phyloP scores from a whole-genome alignment of 257 asterid genomes.

The Voacanga thouarsii region DNA sequence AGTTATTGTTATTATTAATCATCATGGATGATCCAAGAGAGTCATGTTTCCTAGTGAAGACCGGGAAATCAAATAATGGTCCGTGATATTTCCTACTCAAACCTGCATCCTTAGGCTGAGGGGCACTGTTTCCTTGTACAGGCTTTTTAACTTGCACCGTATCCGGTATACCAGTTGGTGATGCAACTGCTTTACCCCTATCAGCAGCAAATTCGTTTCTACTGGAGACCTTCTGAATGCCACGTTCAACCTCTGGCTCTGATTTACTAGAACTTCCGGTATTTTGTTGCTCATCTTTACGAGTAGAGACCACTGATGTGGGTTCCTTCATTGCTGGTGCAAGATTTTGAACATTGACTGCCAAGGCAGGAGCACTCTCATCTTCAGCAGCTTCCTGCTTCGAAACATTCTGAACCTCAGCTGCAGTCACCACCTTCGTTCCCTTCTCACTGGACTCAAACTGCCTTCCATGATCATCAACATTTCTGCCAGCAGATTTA shows the following conservation, averaged over 20 bases:
- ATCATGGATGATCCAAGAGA: constrained; percentile 73
- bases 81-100: constrained; percentile 89
- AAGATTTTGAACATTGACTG: constrained; percentile 36
- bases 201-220: constrained; percentile 61
- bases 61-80: constrained; percentile 95
- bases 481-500: constrained; percentile 42
- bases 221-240: constrained; percentile 42
- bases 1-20: constrained; percentile 64
- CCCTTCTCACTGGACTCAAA: constrained; percentile 58
- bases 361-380: constrained; percentile 40
- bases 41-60: constrained; percentile 88
- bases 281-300: constrained; percentile 67
- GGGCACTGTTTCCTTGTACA: constrained; percentile 46
- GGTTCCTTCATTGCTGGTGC: constrained; percentile 48
- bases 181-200: constrained; percentile 73
- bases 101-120: constrained; percentile 71
- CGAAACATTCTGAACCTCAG: constrained; percentile 35
- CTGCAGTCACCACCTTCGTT: constrained; percentile 37
- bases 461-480: constrained; percentile 49
- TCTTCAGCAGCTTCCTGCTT: constrained; percentile 59
- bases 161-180: constrained; percentile 51
- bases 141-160: constrained; percentile 59
- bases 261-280: constrained; percentile 44
- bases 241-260: constrained; percentile 59
- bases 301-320: constrained; percentile 48